Evolutionary conservation across 768 basidiomycete genomes (phyloP).

Genomic region (Hericium coralloides): DNA sequence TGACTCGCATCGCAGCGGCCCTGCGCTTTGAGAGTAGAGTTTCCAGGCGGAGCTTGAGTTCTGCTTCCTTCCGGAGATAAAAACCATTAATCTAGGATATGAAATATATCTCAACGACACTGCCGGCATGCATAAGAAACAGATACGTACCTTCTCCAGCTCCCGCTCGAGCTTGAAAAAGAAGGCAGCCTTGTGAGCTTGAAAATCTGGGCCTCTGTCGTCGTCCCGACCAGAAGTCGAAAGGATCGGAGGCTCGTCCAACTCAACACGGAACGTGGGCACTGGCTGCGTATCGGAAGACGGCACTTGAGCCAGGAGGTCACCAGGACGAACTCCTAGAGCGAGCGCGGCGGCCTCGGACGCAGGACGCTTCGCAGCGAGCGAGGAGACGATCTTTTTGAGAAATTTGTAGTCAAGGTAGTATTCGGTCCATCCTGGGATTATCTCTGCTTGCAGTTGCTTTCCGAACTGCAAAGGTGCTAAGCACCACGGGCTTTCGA

Average conservation of each 20-base stretch:
- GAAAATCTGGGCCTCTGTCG: conserved; percentile 77
- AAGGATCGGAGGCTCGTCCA: conserved; percentile 50
- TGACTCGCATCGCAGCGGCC: conserved; percentile 63
- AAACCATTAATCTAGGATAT: conserved; percentile 83
- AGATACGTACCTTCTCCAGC: conserved; percentile 74
- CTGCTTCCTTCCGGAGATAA: conserved; percentile 95
- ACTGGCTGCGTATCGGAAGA: conserved; percentile 16
- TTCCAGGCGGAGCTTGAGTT: conserved; percentile 84
- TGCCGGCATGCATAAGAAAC: background rate
- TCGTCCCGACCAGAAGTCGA: conserved; percentile 55
- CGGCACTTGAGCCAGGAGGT: conserved; percentile 30
- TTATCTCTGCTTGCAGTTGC: conserved; percentile 90
- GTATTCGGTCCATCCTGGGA: conserved; percentile 92
- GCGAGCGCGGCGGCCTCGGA: conserved; percentile 86
- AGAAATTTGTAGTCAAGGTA: conserved; percentile 98
- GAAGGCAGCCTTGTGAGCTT: conserved; percentile 93
- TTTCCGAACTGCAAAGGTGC: conserved; percentile 76
- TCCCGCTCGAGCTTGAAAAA: conserved; percentile 98
- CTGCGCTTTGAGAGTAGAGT: conserved; percentile 91
- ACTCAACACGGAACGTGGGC: conserved; percentile 11
- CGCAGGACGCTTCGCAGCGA: conserved; percentile 81
- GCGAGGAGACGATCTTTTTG: conserved; percentile 97
- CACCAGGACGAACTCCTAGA: conserved; percentile 66
- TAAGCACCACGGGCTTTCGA: background rate
- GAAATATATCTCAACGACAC: conserved; percentile 3